phyloP scores from a whole-genome alignment of 352 stramenopile genomes.

The Ochromonadaceae sp. region DNA sequence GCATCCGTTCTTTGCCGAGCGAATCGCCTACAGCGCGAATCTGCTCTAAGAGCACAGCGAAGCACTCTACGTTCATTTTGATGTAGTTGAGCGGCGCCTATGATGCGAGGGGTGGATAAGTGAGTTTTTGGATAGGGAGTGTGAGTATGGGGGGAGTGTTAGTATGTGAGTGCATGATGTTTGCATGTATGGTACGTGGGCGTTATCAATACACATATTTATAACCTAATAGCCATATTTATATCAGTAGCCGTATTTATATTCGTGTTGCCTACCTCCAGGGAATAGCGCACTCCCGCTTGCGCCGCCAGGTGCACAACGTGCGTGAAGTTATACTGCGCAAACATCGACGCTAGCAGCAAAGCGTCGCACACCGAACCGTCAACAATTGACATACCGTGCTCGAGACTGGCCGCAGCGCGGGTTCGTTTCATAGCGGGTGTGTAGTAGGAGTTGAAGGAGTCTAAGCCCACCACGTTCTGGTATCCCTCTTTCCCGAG shows the following conservation, averaged over 20 bases:
- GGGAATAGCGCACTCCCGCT: constrained; percentile 56
- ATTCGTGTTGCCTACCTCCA: no score
- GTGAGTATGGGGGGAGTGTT: no score
- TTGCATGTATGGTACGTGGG: no score
- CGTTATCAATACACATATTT: no score
- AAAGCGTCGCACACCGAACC: constrained; percentile 52
- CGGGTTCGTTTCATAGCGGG: constrained; percentile 57
- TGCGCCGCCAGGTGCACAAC: constrained; percentile 62
- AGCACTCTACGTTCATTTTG: constrained; percentile 56
- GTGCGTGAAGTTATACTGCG: constrained; percentile 41
- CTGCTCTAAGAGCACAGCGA: constrained; percentile 56
- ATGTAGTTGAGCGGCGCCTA: constrained; percentile 66
- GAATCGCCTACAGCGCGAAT: no score
- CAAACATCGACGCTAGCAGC: constrained; percentile 48
- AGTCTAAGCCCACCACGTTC: constrained; percentile 54
- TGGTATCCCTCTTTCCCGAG: constrained; percentile 49
- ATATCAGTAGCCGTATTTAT: no score
- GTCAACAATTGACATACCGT: constrained; percentile 46
- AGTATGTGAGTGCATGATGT: no score
- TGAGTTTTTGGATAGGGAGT: no score
- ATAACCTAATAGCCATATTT: no score
- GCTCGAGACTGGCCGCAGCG: constrained; percentile 43
- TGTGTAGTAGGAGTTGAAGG: constrained; percentile 67
- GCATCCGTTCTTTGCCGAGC: constrained; percentile 19
- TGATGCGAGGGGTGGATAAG: no score